Conservation (phyloP, 2,329 filamentous ascomycete species). For the Pseudogymnoascus sp. region DNA sequence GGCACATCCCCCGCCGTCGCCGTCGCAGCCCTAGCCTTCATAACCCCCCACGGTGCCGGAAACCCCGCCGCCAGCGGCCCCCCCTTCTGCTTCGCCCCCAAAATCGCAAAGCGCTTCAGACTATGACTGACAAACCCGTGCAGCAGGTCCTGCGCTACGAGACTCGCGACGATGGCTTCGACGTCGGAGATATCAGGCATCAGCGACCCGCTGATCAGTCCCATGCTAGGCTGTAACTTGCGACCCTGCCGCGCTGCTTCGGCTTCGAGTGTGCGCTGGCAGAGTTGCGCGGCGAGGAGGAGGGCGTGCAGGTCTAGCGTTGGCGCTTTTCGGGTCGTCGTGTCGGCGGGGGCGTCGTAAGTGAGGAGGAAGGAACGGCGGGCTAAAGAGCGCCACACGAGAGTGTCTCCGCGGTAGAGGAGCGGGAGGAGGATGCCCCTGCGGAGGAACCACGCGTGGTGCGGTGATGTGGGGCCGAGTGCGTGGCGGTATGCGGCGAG, state of each 20-base stretch:
- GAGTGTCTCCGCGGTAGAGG: constrained; percentile 67
- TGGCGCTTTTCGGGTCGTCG: constrained; percentile 55
- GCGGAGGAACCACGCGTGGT: constrained; percentile 66
- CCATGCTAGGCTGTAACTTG: constrained; percentile 49
- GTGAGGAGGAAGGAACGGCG: constrained; percentile 71
- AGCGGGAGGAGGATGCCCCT: constrained; percentile 71
- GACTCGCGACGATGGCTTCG: constrained; percentile 68
- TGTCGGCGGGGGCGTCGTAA: constrained; percentile 60
- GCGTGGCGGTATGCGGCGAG: constrained; percentile 66
- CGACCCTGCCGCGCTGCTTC: constrained; percentile 31
- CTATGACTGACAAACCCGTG: constrained; percentile 78
- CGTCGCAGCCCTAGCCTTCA: constrained; percentile 52
- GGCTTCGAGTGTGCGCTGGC: constrained; percentile 54
- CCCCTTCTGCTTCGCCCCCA: constrained; percentile 62
- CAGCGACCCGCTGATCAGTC: constrained; percentile 57
- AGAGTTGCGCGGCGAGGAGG: constrained; percentile 53
- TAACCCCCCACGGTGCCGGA: constrained; percentile 64
- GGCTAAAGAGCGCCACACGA: constrained; percentile 78
- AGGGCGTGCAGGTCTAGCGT: constrained; percentile 68
- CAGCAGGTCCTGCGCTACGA: constrained; percentile 74
- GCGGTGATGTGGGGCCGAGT: constrained; percentile 45
- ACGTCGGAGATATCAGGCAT: constrained; percentile 55
- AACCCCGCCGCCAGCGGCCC: constrained; percentile 65
- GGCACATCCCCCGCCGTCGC: constrained; percentile 53
- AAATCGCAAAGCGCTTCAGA: constrained; percentile 71